These are phyloP conservation scores for Phytophthora podocarpi DNA, from an alignment of 352 stramenopile genomes.

Conservation along the genomic window DNA sequence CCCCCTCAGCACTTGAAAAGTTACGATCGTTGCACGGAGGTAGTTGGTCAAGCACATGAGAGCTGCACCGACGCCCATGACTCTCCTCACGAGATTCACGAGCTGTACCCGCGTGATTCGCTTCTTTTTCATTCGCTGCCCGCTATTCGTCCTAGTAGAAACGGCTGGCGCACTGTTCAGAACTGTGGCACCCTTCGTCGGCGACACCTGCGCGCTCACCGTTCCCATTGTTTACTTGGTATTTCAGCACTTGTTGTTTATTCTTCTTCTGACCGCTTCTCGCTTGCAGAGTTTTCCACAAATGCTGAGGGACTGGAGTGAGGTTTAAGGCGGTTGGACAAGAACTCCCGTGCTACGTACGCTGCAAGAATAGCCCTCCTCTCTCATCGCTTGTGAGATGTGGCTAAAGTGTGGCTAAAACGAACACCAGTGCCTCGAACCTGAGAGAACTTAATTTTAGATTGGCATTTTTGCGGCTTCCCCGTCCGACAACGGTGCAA, in stretches of 20 bases:
- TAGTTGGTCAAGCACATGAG: slow-evolving; percentile 40
- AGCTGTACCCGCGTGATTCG: slow-evolving; percentile 26
- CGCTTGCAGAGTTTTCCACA: background rate
- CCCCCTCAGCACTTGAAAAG: slow-evolving; percentile 26
- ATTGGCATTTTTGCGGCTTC: too few relatives aligned
- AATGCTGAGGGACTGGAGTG: slow-evolving; percentile 1
- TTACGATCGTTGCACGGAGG: slow-evolving; percentile 29
- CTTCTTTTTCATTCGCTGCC: slow-evolving; percentile 25
- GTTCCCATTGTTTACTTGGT: slow-evolving; percentile 4
- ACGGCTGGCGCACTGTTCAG: slow-evolving; percentile 1
- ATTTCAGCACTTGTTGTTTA: background rate
- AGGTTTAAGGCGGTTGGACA: slow-evolving; percentile 1
- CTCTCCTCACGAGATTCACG: slow-evolving; percentile 28
- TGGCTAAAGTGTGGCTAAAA: too few relatives aligned
- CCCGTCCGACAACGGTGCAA: too few relatives aligned
- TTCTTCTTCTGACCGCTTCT: background rate
- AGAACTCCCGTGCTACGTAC: slow-evolving; percentile 7
- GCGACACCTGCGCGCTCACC: slow-evolving; percentile 15
- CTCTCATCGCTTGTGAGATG: background rate
- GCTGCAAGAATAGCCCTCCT: slow-evolving; percentile 9
- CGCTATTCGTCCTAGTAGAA: background rate
- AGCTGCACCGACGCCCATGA: slow-evolving; percentile 26
- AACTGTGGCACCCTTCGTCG: slow-evolving; percentile 9
- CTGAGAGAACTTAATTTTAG: background rate
- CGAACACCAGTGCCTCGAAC: background rate